Conservation (phyloP, 495 filamentous ascomycete species). For the Penicillium riverlandense region DNA sequence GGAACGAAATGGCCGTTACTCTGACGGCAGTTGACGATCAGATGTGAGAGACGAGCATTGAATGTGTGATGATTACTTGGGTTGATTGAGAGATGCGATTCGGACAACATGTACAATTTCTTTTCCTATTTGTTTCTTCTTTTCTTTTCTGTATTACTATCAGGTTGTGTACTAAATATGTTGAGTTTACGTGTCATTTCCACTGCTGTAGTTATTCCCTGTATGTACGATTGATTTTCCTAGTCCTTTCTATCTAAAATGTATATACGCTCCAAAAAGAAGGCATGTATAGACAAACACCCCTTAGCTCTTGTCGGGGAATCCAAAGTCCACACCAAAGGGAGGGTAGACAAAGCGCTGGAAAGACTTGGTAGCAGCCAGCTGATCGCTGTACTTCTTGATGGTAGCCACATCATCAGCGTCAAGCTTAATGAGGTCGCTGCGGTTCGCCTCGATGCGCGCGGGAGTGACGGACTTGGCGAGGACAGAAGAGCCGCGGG, state of each 20-base stretch:
- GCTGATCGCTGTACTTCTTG: conserved; percentile 47
- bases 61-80: too few species aligned
- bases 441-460: conserved; percentile 67
- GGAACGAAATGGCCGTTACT: too few species aligned
- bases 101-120: too few species aligned
- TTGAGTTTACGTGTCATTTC: too few species aligned
- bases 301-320: conserved; percentile 57
- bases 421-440: conserved; percentile 57
- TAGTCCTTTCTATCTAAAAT: neutral
- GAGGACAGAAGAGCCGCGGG: conserved; percentile 65
- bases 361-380: conserved; percentile 54
- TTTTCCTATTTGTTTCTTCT: too few species aligned
- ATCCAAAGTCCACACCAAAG: conserved; percentile 71
- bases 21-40: too few species aligned
- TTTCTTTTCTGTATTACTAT: too few species aligned
- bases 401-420: conserved; percentile 58
- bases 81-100: too few species aligned
- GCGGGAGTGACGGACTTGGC: conserved; percentile 72
- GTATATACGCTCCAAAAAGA: neutral
- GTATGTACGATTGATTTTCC: too few species aligned
- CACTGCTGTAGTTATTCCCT: too few species aligned
- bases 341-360: conserved; percentile 71
- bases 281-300: neutral
- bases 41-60: too few species aligned
- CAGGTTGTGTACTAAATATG: too few species aligned